A percentile compares a stretch with the other conserved stretches of the same genome.
These are phyloP conservation scores for Psilocybe subaeruginosa DNA, from an alignment of 768 basidiomycete species.

Conservation along the genomic window DNA sequence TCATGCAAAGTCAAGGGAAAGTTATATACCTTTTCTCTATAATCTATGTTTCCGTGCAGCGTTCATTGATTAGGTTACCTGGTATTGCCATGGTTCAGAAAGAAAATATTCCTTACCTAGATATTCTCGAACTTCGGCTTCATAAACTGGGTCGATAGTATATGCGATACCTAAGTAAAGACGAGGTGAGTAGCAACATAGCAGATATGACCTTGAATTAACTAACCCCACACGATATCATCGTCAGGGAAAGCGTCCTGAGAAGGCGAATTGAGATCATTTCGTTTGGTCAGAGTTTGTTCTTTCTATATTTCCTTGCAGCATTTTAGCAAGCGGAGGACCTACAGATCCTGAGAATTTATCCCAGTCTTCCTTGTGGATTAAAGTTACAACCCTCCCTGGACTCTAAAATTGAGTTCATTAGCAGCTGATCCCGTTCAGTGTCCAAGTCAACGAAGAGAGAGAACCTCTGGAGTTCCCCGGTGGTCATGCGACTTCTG, in stretches of 20 bases:
- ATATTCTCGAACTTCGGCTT: conserved; percentile 79
- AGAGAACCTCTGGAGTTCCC: conserved; percentile 77
- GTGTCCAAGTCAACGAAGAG: neutral
- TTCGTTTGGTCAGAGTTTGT: no score
- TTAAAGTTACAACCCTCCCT: conserved; percentile 87
- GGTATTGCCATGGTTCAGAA: neutral
- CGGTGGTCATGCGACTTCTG: conserved; percentile 93
- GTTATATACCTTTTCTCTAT: conserved; percentile 74
- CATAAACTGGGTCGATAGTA: conserved; percentile 80
- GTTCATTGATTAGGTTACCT: no score
- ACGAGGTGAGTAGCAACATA: neutral
- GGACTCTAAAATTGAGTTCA: conserved; percentile 53
- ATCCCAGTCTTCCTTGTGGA: conserved; percentile 90
- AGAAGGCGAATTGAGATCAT: neutral
- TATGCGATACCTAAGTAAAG: conserved; percentile 72
- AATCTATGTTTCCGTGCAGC: conserved; percentile 47
- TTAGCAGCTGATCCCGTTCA: neutral
- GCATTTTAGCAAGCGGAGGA: neutral
- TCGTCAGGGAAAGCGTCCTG: conserved; percentile 74
- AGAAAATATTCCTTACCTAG: conserved; percentile 54
- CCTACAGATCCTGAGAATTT: conserved; percentile 67
- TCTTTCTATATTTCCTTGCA: no score
- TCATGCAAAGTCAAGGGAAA: neutral
- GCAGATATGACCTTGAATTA: neutral
- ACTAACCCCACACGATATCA: conserved; percentile 82